Conservation (phyloP, 2,329 filamentous ascomycete genomes). For the Magnaporthiopsis rhizophila region DNA sequence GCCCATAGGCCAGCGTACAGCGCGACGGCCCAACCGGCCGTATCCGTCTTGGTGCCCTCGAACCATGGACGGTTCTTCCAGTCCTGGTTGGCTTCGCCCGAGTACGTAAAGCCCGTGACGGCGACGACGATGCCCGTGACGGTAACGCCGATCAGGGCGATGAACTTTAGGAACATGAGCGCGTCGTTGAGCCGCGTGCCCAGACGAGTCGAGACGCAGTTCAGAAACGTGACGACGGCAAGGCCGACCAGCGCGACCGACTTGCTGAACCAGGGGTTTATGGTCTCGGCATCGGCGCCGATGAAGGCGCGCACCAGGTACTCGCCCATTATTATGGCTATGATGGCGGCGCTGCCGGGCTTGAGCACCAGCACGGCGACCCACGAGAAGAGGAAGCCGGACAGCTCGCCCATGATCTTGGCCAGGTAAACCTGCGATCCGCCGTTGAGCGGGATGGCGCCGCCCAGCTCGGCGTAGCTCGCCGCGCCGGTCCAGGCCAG, state of each 20-base stretch:
- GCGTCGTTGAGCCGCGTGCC: slow-evolving; percentile 82
- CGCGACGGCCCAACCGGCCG: slow-evolving; percentile 85
- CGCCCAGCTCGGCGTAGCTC: slow-evolving; percentile 91
- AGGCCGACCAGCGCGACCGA: slow-evolving; percentile 72
- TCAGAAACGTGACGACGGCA: slow-evolving; percentile 69
- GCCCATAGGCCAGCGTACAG: slow-evolving; percentile 96
- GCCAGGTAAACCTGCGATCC: slow-evolving; percentile 89
- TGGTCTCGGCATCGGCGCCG: slow-evolving; percentile 73
- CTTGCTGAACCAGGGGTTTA: slow-evolving; percentile 87
- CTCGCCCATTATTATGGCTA: slow-evolving; percentile 96
- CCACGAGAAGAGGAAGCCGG: slow-evolving; percentile 94
- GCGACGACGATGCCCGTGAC: slow-evolving; percentile 86
- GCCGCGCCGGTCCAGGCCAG: slow-evolving; percentile 94
- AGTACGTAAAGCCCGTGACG: slow-evolving; percentile 70
- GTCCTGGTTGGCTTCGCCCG: slow-evolving; percentile 66
- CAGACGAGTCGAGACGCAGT: slow-evolving; percentile 83
- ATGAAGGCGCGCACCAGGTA: slow-evolving; percentile 86
- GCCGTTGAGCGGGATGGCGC: slow-evolving; percentile 91
- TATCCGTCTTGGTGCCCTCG: slow-evolving; percentile 68
- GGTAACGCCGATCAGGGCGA: slow-evolving; percentile 79
- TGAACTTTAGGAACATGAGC: slow-evolving; percentile 96
- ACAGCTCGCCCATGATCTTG: slow-evolving; percentile 92
- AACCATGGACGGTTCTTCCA: slow-evolving; percentile 92
- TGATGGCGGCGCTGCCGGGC: slow-evolving; percentile 86
- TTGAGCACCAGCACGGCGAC: slow-evolving; percentile 90